phyloP scores from a whole-genome alignment of 2,329 filamentous ascomycete genomes.

The Ophiostoma himal-ulmi region DNA sequence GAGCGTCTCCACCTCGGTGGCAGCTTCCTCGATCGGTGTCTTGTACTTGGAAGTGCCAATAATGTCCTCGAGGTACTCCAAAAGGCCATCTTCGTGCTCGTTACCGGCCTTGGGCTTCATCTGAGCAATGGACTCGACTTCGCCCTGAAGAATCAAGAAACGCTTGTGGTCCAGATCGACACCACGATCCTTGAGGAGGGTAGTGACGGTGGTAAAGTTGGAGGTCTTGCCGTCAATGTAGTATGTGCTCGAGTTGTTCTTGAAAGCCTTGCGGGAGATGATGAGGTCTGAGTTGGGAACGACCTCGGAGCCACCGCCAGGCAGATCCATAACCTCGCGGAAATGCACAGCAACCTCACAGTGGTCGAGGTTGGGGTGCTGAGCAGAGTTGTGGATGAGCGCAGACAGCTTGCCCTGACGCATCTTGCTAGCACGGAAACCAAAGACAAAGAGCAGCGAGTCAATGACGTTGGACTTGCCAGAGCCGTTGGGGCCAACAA shows the following conservation, averaged over 20 bases:
- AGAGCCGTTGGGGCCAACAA: slow-evolving; percentile 95
- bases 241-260: slow-evolving; percentile 97
- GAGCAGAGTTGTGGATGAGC: slow-evolving; percentile 92
- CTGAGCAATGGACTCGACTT: slow-evolving; percentile 97
- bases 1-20: slow-evolving; percentile 78
- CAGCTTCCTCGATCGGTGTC: slow-evolving; percentile 89
- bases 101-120: slow-evolving; percentile 97
- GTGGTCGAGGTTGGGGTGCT: slow-evolving; percentile 74
- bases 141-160: slow-evolving; percentile 93
- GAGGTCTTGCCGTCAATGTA: slow-evolving; percentile 89
- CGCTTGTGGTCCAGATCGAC: slow-evolving; percentile 97
- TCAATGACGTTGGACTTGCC: slow-evolving; percentile 99
- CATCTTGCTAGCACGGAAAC: slow-evolving; percentile 99
- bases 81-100: slow-evolving; percentile 90
- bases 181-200: slow-evolving; percentile 75
- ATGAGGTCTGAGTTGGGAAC: slow-evolving; percentile 79
- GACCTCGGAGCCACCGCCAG: slow-evolving; percentile 66
- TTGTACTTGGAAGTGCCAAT: slow-evolving; percentile 99
- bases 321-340: slow-evolving; percentile 84
- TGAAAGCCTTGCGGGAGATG: slow-evolving; percentile 89
- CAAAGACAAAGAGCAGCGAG: slow-evolving; percentile 96
- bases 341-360: slow-evolving; percentile 98
- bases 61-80: slow-evolving; percentile 97
- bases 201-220: slow-evolving; percentile 87
- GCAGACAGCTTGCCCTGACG: slow-evolving; percentile 97